Evolutionary conservation across 2,329 filamentous ascomycete genomes (phyloP).

Genomic region (Ophiostoma montium): DNA sequence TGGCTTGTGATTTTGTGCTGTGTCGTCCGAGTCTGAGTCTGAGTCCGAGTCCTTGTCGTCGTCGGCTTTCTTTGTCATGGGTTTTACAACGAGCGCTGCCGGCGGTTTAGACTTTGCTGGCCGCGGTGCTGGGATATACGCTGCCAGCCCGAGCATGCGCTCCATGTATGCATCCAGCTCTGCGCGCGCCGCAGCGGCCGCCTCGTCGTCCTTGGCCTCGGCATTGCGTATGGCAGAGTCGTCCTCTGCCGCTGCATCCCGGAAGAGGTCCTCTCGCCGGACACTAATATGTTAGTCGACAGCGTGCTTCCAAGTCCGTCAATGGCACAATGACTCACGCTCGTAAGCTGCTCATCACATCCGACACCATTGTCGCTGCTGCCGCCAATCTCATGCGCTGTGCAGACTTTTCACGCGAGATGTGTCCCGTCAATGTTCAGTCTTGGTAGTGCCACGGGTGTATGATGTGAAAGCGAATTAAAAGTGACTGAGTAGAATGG

Average conservation of each 20-base stretch:
- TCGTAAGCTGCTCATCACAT: slow-evolving; percentile 3
- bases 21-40: background rate
- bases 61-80: background rate
- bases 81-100: background rate
- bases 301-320: too few species aligned
- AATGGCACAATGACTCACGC: background rate
- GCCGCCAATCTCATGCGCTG: background rate
- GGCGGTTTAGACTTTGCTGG: background rate
- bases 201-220: background rate
- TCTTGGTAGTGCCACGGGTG: too few species aligned
- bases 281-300: slow-evolving; percentile 1
- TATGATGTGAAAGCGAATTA: background rate
- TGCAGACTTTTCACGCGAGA: background rate
- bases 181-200: slow-evolving; percentile 3
- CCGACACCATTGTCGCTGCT: slow-evolving; percentile 1
- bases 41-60: background rate
- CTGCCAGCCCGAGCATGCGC: slow-evolving; percentile 1
- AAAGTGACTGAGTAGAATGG: too few species aligned
- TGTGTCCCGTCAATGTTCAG: too few species aligned
- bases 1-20: background rate
- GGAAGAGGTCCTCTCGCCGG: slow-evolving; percentile 9
- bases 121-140: background rate
- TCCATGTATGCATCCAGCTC: slow-evolving; percentile 12
- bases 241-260: slow-evolving; percentile 4
- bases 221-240: background rate